Conservation (phyloP, 2,329 filamentous ascomycete genomes). For the Knoxdaviesia capensis region DNA sequence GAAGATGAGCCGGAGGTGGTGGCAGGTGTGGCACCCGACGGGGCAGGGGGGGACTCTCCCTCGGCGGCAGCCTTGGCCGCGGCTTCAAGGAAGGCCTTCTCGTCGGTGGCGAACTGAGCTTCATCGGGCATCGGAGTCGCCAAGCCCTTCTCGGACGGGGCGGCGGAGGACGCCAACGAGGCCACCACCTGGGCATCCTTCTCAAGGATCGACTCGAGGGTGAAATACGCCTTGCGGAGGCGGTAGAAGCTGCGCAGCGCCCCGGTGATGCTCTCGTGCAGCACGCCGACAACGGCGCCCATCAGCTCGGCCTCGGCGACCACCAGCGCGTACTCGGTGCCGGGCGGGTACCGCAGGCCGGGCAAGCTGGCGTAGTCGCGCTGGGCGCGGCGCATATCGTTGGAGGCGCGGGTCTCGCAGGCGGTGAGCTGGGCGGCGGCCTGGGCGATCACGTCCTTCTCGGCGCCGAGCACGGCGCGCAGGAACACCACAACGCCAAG, state of each 20-base stretch:
- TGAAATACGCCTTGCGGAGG: slow-evolving; percentile 68
- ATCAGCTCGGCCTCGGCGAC: slow-evolving; percentile 75
- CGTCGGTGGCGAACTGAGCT: too few species aligned
- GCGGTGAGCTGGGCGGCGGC: slow-evolving; percentile 51
- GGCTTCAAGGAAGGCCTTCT: too few species aligned
- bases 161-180: too few species aligned
- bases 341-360: slow-evolving; percentile 48
- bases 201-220: slow-evolving; percentile 59
- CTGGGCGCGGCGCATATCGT: slow-evolving; percentile 57
- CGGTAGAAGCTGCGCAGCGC: slow-evolving; percentile 85
- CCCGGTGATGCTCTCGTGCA: slow-evolving; percentile 86
- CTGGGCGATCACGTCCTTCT: slow-evolving; percentile 77
- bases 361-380: slow-evolving; percentile 27
- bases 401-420: slow-evolving; percentile 56
- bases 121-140: too few species aligned
- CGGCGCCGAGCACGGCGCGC: slow-evolving; percentile 69
- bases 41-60: too few species aligned
- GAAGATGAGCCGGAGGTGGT: too few species aligned
- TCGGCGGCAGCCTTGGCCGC: too few species aligned
- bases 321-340: slow-evolving; percentile 71
- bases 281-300: slow-evolving; percentile 66
- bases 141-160: too few species aligned
- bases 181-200: slow-evolving; percentile 38
- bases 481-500: slow-evolving; percentile 68
- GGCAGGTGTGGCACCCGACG: too few species aligned